These are phyloP conservation scores for Castanea mollissima DNA, from an alignment of 306 rosid species.

Conservation along the genomic window DNA sequence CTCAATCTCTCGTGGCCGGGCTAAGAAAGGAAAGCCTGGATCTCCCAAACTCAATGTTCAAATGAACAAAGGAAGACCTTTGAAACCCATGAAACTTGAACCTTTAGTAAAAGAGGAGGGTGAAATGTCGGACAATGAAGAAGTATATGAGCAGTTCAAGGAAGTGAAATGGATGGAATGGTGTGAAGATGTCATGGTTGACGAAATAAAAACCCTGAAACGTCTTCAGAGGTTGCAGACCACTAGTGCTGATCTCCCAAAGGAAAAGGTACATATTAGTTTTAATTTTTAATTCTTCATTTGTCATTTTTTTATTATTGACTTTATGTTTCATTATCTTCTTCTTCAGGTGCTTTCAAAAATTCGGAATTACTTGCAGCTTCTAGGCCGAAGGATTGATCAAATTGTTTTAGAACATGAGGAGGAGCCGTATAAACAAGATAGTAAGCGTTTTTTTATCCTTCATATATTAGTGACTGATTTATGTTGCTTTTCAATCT, in stretches of 20 bases:
- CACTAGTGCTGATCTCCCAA: conserved; percentile 93
- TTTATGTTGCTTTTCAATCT: neutral
- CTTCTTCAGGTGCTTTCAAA: conserved; percentile 75
- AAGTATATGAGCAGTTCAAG: conserved; percentile 96
- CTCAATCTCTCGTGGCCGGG: conserved; percentile 47
- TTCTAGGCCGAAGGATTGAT: conserved; percentile 94
- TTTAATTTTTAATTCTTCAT: conserved; percentile 2
- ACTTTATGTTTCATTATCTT: neutral
- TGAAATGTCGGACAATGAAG: conserved; percentile 97
- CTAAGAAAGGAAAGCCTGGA: conserved; percentile 62
- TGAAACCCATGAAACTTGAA: conserved; percentile 70
- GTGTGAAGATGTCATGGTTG: conserved; percentile 96
- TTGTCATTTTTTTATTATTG: neutral
- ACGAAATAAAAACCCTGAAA: conserved; percentile 74
- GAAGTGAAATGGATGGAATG: conserved; percentile 99
- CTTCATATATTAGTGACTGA: neutral
- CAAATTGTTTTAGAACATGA: conserved; percentile 79
- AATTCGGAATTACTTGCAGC: conserved; percentile 89
- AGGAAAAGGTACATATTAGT: conserved; percentile 60
- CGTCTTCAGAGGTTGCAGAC: conserved; percentile 89
- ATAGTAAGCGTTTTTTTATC: conserved; percentile 60
- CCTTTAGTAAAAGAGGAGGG: conserved; percentile 94
- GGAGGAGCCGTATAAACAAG: conserved; percentile 80
- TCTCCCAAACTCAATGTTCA: conserved; percentile 50
- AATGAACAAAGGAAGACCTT: conserved; percentile 51